Evolutionary conservation across 768 basidiomycete species (phyloP), one percentile per base, ranked within the genome.

Genomic region (Clitopilus passeckerianus): DNA sequence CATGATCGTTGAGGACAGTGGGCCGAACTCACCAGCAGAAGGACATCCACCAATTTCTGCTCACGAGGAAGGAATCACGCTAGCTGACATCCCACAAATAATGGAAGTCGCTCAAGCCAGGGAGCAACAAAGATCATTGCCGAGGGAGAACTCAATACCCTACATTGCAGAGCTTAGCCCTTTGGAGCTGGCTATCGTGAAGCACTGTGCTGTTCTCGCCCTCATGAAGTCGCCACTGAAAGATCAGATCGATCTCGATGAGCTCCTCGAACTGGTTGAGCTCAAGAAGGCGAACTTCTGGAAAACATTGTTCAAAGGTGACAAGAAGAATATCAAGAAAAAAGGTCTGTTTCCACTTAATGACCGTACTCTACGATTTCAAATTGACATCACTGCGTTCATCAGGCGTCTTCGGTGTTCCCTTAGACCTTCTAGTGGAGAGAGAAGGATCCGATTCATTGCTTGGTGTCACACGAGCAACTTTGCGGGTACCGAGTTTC

Each of bases 391-490:
- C 10, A 34, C 27, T 55, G 7, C 27, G 24, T 20, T 16, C 6
- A 15, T 43, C 64, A 95, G 95, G 95, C 60, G 91, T 96, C 30
- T 99, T 99, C 71, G 87, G 92, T 57, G 86, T 98, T 57, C 94
- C 93, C 5, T 80, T 99, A 60, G 97, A 99, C 65, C 77, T 94
- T 27, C 77, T 99, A 46, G 96, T 96, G 24, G 95, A 98, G 64
- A 82, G 89, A 63, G 94, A 96, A 71, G 96, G 97, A 6, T 87
- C 91, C n/a, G 97, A 99, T 74, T 97, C 96, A 18, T 74, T 94
- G 63, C 85, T 92, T 56, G 97, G 96, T 18, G 91, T 93, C 22
- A 92, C 94, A 6, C 84, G 91, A 34, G 86, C 84, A 34, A 85
- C 93, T 6, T 68, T 99, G 63, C 81, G 93, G 64, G 89, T 99